Evolutionary conservation across 106 monocot genomes (phyloP).

Genomic region (Narthecium ossifragum): DNA sequence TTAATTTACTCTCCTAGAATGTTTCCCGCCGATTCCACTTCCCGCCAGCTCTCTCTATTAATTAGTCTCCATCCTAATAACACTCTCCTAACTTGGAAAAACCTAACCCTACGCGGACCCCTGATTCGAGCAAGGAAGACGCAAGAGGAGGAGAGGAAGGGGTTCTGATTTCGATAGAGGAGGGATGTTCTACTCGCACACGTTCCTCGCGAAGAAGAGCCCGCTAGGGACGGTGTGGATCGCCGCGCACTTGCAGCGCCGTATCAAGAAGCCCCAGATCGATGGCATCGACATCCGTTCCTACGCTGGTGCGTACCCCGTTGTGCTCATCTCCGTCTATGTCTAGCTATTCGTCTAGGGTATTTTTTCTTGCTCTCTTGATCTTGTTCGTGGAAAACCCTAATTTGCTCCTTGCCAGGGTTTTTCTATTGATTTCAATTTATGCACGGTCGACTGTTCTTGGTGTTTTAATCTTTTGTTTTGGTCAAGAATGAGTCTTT

Average conservation of each 20-base stretch:
- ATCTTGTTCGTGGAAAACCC: neutral
- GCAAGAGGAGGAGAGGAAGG: conserved; percentile 5
- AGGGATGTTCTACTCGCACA: conserved; percentile 85
- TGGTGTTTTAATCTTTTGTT: no score
- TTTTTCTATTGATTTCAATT: no score
- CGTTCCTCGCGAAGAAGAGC: conserved; percentile 70
- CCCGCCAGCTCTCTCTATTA: conserved; percentile 1
- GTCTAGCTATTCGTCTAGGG: no score
- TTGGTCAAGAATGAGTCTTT: no score
- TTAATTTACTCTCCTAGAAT: no score
- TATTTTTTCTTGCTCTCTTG: conserved; percentile 1
- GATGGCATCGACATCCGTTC: conserved; percentile 60
- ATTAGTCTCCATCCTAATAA: no score
- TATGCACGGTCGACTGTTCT: no score
- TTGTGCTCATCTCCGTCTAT: no score
- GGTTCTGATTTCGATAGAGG: neutral
- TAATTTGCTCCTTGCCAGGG: neutral
- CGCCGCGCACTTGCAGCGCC: conserved; percentile 75
- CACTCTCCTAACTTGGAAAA: neutral
- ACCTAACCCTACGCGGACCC: neutral
- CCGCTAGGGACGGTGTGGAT: conserved; percentile 90
- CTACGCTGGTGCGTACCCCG: conserved; percentile 39
- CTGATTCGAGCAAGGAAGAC: neutral
- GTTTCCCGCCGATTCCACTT: neutral
- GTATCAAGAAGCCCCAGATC: conserved; percentile 82